These are phyloP conservation scores for Quercus phellos DNA, from an alignment of 331 rosid species.

Conservation along the genomic window DNA sequence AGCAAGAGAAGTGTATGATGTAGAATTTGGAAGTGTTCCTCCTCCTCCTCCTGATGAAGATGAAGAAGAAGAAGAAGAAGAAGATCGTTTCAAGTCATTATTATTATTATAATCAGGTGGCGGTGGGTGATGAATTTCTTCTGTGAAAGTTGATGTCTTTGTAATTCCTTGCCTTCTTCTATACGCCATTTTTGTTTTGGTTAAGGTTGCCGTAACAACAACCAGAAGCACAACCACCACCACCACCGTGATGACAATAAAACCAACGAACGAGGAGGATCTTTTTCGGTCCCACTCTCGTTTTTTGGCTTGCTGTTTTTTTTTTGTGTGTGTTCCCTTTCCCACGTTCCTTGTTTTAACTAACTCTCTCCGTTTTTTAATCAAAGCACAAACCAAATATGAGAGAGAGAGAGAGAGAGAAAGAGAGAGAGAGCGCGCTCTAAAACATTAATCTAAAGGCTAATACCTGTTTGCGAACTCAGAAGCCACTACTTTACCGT, in stretches of 20 bases:
- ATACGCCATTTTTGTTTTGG: slow-evolving; percentile 59
- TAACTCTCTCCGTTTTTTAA: slow-evolving; percentile 34
- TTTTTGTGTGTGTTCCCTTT: neutral
- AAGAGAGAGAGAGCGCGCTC: neutral
- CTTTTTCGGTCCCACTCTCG: too few relatives aligned
- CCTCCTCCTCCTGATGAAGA: slow-evolving; percentile 22
- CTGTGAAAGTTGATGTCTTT: slow-evolving; percentile 75
- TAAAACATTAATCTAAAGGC: too few relatives aligned
- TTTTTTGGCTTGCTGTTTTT: too few relatives aligned
- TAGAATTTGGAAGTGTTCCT: too few relatives aligned
- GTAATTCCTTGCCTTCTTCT: slow-evolving; percentile 78
- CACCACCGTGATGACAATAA: neutral
- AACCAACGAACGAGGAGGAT: neutral
- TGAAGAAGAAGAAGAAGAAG: slow-evolving; percentile 26
- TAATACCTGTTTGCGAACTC: too few relatives aligned
- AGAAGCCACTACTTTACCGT: too few relatives aligned
- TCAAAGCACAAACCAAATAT: neutral
- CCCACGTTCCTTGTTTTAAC: slow-evolving; percentile 35
- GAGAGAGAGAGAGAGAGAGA: neutral
- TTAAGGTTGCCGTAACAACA: too few relatives aligned
- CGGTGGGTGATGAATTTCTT: slow-evolving; percentile 48
- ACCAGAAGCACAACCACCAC: neutral
- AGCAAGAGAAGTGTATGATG: slow-evolving; percentile 36
- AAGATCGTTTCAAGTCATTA: slow-evolving; percentile 4
- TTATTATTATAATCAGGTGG: slow-evolving; percentile 1